Percentiles rank a stretch among this genome's conserved stretches.
These are phyloP conservation scores for Trichosporon coremiiforme DNA, from an alignment of 1,284 basidiomycete species.

Conservation along the genomic window DNA sequence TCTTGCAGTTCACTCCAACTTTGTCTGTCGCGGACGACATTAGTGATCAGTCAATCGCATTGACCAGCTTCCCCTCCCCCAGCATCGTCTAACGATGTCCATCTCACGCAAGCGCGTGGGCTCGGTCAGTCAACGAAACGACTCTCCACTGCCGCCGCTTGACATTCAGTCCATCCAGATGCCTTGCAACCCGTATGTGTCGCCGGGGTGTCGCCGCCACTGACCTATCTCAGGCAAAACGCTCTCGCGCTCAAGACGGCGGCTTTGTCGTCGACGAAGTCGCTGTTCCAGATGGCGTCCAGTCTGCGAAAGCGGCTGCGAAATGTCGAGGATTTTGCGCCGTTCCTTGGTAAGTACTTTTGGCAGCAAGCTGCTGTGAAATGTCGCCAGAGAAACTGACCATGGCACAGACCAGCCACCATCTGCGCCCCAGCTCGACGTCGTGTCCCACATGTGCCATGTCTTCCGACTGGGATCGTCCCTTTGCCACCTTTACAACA, in stretches of 20 bases:
- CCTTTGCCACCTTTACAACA: conserved; percentile 93
- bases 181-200: conserved; percentile 54
- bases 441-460: conserved; percentile 90
- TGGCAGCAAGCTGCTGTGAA: background rate
- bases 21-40: background rate
- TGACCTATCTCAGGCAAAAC: conserved; percentile 47
- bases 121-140: conserved; percentile 52
- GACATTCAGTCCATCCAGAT: conserved; percentile 55
- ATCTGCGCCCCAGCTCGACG: conserved; percentile 54
- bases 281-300: conserved; percentile 54
- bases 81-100: conserved; percentile 34
- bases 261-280: conserved; percentile 51
- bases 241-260: conserved; percentile 56
- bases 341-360: conserved; percentile 49
- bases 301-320: conserved; percentile 48
- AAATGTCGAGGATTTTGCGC: conserved; percentile 51
- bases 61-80: background rate
- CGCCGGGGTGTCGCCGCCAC: background rate
- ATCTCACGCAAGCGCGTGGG: conserved; percentile 51
- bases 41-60: background rate
- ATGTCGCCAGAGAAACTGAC: background rate
- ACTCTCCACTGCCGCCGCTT: conserved; percentile 44
- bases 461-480: conserved; percentile 89
- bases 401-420: conserved; percentile 47
- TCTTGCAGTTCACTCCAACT: background rate